Percentiles rank a stretch among this genome's conserved stretches.
These are phyloP conservation scores for Dactylonectria estremocensis DNA, from an alignment of 2,329 filamentous ascomycete genomes.

Conservation along the genomic window DNA sequence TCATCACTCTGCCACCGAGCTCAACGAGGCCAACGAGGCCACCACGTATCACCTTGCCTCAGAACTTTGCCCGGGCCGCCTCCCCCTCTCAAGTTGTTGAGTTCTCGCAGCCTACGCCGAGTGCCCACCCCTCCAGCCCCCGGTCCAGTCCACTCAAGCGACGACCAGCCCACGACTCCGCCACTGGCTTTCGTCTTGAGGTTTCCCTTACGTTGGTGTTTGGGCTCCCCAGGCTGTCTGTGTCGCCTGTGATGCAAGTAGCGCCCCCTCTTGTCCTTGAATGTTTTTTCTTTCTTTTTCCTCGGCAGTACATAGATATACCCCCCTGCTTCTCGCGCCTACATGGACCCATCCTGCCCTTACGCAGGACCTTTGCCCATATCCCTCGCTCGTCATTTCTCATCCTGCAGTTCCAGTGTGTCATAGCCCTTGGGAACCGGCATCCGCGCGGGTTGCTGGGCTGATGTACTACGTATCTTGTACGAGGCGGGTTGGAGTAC, in stretches of 20 bases:
- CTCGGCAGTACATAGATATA: constrained; percentile 7
- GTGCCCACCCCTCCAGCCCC: constrained; percentile 27
- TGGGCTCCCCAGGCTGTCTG: constrained; percentile 5
- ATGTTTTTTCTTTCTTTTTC: constrained; percentile 22
- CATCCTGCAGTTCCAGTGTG: constrained; percentile 16
- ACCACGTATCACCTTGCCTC: background rate
- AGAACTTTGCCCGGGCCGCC: background rate
- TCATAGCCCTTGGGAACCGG: constrained; percentile 18
- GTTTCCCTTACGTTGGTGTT: constrained; percentile 38
- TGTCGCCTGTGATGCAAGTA: constrained; percentile 3
- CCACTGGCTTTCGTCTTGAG: constrained; percentile 19
- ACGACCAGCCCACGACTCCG: constrained; percentile 5
- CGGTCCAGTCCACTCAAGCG: constrained; percentile 26
- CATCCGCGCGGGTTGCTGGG: background rate
- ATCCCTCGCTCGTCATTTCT: constrained; percentile 3
- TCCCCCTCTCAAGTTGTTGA: background rate
- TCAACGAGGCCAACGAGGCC: background rate
- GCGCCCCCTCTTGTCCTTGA: constrained; percentile 17
- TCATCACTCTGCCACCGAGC: background rate
- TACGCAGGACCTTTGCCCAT: constrained; percentile 5
- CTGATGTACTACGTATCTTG: constrained; percentile 4
- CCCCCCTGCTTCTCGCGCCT: constrained; percentile 22
- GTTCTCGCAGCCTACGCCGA: constrained; percentile 13
- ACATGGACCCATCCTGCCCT: constrained; percentile 13
- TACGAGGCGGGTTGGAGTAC: constrained; percentile 29